Conservation (phyloP, 108 stramenopile species). For the Skeletonema menzelii region DNA sequence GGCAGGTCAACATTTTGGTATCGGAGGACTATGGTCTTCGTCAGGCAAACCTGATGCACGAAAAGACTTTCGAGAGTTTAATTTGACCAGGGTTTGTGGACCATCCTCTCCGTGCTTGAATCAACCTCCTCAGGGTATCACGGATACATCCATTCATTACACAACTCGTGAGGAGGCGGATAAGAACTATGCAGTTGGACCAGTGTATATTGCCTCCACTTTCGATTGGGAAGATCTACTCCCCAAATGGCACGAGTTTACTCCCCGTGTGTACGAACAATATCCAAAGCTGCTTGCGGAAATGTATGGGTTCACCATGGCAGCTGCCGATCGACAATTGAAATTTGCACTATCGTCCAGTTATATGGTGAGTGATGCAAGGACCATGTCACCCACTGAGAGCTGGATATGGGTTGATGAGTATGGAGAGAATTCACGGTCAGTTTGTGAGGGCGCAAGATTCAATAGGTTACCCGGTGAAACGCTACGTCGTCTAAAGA, state of each 20-base stretch:
- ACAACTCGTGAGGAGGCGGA: constrained; percentile 42
- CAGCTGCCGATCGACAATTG: constrained; percentile 76
- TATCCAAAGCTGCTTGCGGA: constrained; percentile 85
- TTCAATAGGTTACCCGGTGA: constrained; percentile 20
- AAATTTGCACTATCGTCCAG: constrained; percentile 64
- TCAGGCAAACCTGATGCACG: constrained; percentile 25
- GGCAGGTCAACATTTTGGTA: constrained; percentile 45
- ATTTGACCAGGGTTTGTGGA: constrained; percentile 48
- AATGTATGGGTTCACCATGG: constrained; percentile 91
- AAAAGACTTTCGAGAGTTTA: constrained; percentile 47
- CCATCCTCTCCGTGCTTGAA: constrained; percentile 34
- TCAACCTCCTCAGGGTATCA: not conserved
- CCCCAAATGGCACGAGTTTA: constrained; percentile 63
- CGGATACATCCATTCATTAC: not conserved
- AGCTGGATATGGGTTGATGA: constrained; percentile 42
- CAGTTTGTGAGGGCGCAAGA: constrained; percentile 34
- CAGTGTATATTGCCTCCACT: constrained; percentile 67
- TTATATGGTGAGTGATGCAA: constrained; percentile 66
- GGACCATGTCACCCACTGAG: constrained; percentile 38
- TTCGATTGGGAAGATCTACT: constrained; percentile 60
- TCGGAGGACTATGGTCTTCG: constrained; percentile 33
- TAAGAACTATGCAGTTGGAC: constrained; percentile 67
- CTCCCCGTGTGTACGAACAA: constrained; percentile 65
- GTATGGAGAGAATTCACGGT: constrained; percentile 10
- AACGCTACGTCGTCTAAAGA: constrained; percentile 25